These are phyloP conservation scores for Ashbya aceris DNA, from an alignment of 1,139 yeast genomes.

Conservation along the genomic window DNA sequence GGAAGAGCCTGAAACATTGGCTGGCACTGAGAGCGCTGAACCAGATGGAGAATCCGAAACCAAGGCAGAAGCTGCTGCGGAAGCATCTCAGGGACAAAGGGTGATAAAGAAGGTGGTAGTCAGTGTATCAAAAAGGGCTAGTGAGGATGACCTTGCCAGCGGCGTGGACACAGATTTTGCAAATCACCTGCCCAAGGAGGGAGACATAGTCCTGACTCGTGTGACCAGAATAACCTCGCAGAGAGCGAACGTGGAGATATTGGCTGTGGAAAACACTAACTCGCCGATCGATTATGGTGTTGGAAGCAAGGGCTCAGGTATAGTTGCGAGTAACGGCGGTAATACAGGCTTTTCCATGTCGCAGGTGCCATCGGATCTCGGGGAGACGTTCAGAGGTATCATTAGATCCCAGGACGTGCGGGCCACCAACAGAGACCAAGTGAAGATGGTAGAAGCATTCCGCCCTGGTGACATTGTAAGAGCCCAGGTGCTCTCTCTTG, in stretches of 20 bases:
- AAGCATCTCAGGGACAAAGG: slow-evolving; percentile 5
- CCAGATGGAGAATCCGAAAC: slow-evolving; percentile 8
- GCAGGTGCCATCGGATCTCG: slow-evolving; percentile 56
- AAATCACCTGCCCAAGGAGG: slow-evolving; percentile 68
- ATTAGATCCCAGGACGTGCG: slow-evolving; percentile 84
- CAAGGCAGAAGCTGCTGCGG: slow-evolving; percentile 1
- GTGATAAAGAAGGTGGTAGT: slow-evolving; percentile 12
- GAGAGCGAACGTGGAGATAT: slow-evolving; percentile 76
- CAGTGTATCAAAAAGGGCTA: slow-evolving; percentile 15
- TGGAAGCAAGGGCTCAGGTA: slow-evolving; percentile 49
- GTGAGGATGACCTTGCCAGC: slow-evolving; percentile 11
- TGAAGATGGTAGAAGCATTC: slow-evolving; percentile 68
- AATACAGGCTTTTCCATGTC: slow-evolving; percentile 40
- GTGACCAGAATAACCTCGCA: slow-evolving; percentile 54
- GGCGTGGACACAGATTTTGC: slow-evolving; percentile 31
- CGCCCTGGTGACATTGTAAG: slow-evolving; percentile 90
- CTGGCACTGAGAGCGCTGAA: slow-evolving; percentile 8
- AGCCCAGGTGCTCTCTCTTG: slow-evolving; percentile 73
- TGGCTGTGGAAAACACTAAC: slow-evolving; percentile 62
- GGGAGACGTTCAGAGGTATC: slow-evolving; percentile 86
- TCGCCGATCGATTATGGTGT: slow-evolving; percentile 50
- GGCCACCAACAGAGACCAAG: slow-evolving; percentile 83
- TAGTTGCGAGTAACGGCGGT: slow-evolving; percentile 45
- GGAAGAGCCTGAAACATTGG: slow-evolving; percentile 11
- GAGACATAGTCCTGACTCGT: slow-evolving; percentile 71